These are phyloP conservation scores for Cladosporium halotolerans DNA, from an alignment of 2,329 filamentous ascomycete species.

Conservation along the genomic window DNA sequence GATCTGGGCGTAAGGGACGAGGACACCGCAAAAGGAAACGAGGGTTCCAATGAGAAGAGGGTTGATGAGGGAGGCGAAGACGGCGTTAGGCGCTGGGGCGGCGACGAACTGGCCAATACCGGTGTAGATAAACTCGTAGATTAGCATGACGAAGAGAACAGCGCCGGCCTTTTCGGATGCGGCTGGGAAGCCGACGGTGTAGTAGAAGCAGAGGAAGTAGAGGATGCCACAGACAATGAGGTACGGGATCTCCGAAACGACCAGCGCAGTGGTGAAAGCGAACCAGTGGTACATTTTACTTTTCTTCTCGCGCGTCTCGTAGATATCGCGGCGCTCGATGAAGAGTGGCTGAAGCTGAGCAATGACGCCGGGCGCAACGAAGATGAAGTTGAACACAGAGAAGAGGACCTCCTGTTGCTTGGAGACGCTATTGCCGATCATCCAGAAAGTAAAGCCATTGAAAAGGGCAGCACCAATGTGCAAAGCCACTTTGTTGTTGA, in stretches of 20 bases:
- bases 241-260: conserved; percentile 65
- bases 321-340: conserved; percentile 52
- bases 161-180: conserved; percentile 45
- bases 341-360: conserved; percentile 56
- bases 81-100: conserved; percentile 38
- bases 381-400: conserved; percentile 31
- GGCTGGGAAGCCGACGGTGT: conserved; percentile 37
- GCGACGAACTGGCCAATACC: conserved; percentile 52
- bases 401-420: conserved; percentile 35
- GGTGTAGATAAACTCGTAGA: conserved; percentile 53
- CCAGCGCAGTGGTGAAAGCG: conserved; percentile 63
- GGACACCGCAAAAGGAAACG: conserved; percentile 31
- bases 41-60: conserved; percentile 30
- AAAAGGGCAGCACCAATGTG: conserved; percentile 47
- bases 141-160: conserved; percentile 39
- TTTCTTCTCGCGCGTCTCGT: conserved; percentile 55
- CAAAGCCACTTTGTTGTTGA: conserved; percentile 57
- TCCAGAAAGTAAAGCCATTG: conserved; percentile 46
- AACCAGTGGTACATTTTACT: conserved; percentile 70
- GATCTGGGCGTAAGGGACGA: conserved; percentile 30
- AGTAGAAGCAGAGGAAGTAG: conserved; percentile 34
- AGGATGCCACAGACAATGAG: conserved; percentile 56
- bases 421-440: conserved; percentile 27
- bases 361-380: conserved; percentile 40
- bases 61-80: conserved; percentile 43